Base-by-base conservation (phyloP, 139 green algal species). In the Chlorella ohadii region DNA sequence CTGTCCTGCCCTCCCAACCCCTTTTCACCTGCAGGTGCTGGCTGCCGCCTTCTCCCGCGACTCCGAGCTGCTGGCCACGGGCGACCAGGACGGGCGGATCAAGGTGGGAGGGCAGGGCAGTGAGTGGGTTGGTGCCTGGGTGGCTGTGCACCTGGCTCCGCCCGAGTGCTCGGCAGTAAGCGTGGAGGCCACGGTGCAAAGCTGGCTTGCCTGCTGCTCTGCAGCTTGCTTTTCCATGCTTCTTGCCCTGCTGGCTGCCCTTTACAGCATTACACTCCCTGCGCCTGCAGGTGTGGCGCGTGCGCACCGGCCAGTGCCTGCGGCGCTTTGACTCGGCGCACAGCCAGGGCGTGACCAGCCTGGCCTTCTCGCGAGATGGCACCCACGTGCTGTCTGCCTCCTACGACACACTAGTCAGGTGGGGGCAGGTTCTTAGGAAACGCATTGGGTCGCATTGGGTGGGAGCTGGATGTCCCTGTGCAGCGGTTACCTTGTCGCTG, bases 211-310 rank as follows among this genome's bases (percentile, higher is more conserved):
- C 9, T 6, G 44, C 44, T 51, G 44, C 44, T 51, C 9, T 51
- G 44, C 44, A 51, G 44, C 44, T n/a, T n/a, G n/a, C n/a, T n/a
- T n/a, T n/a, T n/a, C n/a, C n/a, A n/a, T n/a, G n/a, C n/a, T n/a
- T n/a, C n/a, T n/a, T n/a, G n/a, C n/a, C n/a, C n/a, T n/a, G n/a
- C n/a, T n/a, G n/a, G 9, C 44, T 51, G 44, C 44, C 44, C 44
- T 9, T 51, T 51, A n/a, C n/a, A n/a, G n/a, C n/a, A n/a, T n/a
- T 13, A 20, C 57, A 64, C 20, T 64, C 22, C 59, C 11, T 20
- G 34, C 34, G 1, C 31, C 93, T 98, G 87, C 98, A 99, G 93
- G 93, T 99, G 71, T 99, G 97, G 97, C 94, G 94, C 78, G 83
- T 99, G 65, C 86, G 91, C 34, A 98, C 90, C 27, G 97, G 97